Percentiles rank a stretch among this genome's conserved stretches.
These are phyloP conservation scores for Daedaleopsis sinensis DNA, from an alignment of 768 basidiomycete species.

Conservation along the genomic window DNA sequence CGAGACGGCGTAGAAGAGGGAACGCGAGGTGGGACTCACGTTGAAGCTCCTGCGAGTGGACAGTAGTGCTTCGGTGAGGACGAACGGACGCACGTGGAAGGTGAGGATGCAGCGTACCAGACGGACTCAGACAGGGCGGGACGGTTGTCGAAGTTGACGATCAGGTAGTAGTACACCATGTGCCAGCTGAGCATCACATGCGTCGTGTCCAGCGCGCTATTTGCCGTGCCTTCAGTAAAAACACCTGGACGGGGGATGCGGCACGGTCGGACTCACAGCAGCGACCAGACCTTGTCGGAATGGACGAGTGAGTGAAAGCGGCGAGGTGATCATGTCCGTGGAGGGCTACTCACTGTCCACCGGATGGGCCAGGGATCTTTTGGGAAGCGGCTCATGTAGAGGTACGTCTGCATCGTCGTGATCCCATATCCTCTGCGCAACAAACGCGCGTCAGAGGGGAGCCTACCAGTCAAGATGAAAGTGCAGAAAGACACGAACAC, in stretches of 20 bases:
- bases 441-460: not conserved
- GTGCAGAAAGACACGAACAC: constrained; percentile 1
- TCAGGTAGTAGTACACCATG: constrained; percentile 21
- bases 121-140: constrained; percentile 11
- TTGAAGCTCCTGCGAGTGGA: constrained; percentile 11
- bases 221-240: not conserved
- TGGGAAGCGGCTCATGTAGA: constrained; percentile 11
- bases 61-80: not conserved
- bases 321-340: not conserved
- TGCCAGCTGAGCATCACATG: constrained; percentile 18
- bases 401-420: constrained; percentile 16
- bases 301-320: not conserved
- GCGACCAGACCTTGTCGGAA: constrained; percentile 13
- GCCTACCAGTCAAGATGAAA: not conserved
- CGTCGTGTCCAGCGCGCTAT: constrained; percentile 5
- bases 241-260: not conserved
- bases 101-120: constrained; percentile 2
- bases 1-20: not conserved
- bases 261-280: constrained; percentile 1
- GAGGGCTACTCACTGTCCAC: constrained; percentile 7
- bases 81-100: not conserved
- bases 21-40: not conserved
- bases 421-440: constrained; percentile 14
- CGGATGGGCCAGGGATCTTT: constrained; percentile 12
- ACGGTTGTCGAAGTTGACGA: constrained; percentile 15